Evolutionary conservation across 352 stramenopile genomes (phyloP).

Genomic region (Bremia lactucae): DNA sequence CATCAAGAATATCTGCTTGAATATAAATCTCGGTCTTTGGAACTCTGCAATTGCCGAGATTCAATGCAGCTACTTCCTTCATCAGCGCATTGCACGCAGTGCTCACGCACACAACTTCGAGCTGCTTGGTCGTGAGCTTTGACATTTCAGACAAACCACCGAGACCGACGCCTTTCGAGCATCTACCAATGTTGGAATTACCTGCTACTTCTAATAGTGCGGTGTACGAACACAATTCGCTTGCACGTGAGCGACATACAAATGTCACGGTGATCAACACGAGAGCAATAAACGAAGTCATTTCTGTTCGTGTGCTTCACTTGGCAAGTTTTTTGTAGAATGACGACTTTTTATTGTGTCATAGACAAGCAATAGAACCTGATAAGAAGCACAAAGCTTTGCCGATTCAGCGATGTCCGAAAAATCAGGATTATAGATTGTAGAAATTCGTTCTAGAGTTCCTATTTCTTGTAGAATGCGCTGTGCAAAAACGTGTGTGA

Average conservation of each 20-base stretch:
- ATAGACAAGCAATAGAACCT: too few relatives aligned
- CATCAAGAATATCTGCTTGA: constrained; percentile 3
- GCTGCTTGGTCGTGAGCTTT: constrained; percentile 2
- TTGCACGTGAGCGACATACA: background rate
- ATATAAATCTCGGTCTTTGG: constrained; percentile 5
- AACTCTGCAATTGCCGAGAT: constrained; percentile 7
- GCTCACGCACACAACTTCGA: constrained; percentile 3
- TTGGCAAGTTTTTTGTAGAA: background rate
- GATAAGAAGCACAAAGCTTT: too few relatives aligned
- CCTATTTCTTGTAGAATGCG: too few relatives aligned
- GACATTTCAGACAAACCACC: constrained; percentile 2
- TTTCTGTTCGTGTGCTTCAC: background rate
- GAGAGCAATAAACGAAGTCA: background rate
- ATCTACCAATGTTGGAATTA: constrained; percentile 2
- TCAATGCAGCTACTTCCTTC: constrained; percentile 1
- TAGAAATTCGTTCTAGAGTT: too few relatives aligned
- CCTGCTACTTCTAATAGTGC: constrained; percentile 1
- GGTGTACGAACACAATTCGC: background rate
- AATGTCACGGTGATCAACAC: constrained; percentile 1
- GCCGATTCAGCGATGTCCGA: too few relatives aligned
- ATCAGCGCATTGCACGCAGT: constrained; percentile 4
- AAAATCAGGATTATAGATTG: too few relatives aligned
- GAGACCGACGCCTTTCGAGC: constrained; percentile 1
- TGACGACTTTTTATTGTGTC: background rate
- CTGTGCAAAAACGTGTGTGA: too few relatives aligned